Evolutionary conservation across 352 stramenopile species (phyloP).

Genomic region (Globisporangium viniferum): DNA sequence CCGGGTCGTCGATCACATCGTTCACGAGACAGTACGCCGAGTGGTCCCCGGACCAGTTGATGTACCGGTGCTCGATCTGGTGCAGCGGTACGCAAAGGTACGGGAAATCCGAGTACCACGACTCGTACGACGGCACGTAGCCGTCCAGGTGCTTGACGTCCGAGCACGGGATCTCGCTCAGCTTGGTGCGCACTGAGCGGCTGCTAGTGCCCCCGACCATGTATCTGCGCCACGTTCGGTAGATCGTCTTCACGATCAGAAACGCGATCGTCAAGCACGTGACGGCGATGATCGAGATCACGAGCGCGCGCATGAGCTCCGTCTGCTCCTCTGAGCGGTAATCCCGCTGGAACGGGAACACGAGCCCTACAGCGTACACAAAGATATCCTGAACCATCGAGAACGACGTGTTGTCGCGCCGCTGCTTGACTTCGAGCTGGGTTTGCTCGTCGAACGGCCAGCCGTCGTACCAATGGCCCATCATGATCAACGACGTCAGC

Average conservation of each 20-base stretch:
- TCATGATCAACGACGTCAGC: slow-evolving; percentile 66
- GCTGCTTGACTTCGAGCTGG: slow-evolving; percentile 24
- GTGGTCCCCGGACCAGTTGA: slow-evolving; percentile 59
- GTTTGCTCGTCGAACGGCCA: slow-evolving; percentile 66
- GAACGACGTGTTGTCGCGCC: slow-evolving; percentile 12
- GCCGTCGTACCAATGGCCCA: slow-evolving; percentile 76
- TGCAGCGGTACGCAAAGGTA: slow-evolving; percentile 56
- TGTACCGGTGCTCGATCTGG: slow-evolving; percentile 49
- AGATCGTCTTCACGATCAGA: slow-evolving; percentile 31
- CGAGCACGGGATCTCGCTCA: slow-evolving; percentile 46
- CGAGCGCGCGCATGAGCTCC: slow-evolving; percentile 40
- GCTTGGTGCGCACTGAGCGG: slow-evolving; percentile 21
- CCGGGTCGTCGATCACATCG: slow-evolving; percentile 49
- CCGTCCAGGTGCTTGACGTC: slow-evolving; percentile 44
- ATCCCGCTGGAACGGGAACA: slow-evolving; percentile 52
- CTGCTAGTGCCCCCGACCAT: slow-evolving; percentile 29
- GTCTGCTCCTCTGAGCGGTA: slow-evolving; percentile 33
- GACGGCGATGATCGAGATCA: slow-evolving; percentile 38
- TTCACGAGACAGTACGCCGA: slow-evolving; percentile 58
- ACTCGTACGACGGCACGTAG: slow-evolving; percentile 63
- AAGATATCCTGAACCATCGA: slow-evolving; percentile 25
- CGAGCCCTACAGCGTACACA: slow-evolving; percentile 34
- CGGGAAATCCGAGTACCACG: slow-evolving; percentile 69
- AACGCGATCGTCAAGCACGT: slow-evolving; percentile 30
- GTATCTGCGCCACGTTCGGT: slow-evolving; percentile 36